These are phyloP conservation scores for Candida berthetii DNA, from an alignment of 805 yeast species.

Conservation along the genomic window DNA sequence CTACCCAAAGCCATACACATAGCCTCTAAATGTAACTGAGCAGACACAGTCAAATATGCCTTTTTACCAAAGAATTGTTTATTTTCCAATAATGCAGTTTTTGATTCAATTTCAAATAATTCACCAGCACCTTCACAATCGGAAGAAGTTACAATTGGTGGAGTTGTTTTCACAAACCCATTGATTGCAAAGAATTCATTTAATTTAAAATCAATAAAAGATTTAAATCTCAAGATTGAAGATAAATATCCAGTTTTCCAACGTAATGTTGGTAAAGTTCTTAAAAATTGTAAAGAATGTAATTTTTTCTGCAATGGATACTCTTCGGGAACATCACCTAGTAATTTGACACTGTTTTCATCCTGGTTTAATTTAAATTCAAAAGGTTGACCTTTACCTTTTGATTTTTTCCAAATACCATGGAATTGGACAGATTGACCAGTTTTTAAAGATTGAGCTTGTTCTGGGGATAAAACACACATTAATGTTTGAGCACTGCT, in stretches of 20 bases:
- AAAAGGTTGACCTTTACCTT: constrained; percentile 44
- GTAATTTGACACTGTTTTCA: constrained; percentile 31
- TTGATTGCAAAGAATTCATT: constrained; percentile 45
- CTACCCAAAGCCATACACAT: constrained; percentile 66
- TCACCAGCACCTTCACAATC: constrained; percentile 99
- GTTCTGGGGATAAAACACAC: constrained; percentile 42
- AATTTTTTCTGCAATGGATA: constrained; percentile 85
- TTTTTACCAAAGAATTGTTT: constrained; percentile 55
- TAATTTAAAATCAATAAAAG: constrained; percentile 51
- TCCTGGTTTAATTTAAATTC: constrained; percentile 39
- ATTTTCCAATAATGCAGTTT: constrained; percentile 13
- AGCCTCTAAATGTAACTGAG: constrained; percentile 87
- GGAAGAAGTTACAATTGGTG: constrained; percentile 82
- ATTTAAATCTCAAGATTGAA: constrained; percentile 66
- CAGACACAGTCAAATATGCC: constrained; percentile 79
- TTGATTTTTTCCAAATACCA: constrained; percentile 39
- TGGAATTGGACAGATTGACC: constrained; percentile 39
- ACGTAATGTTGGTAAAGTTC: constrained; percentile 71
- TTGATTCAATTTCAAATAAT: constrained; percentile 53
- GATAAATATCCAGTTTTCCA: constrained; percentile 66
- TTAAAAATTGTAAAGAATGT: constrained; percentile 57
- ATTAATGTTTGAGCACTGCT: constrained; percentile 47
- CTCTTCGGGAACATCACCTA: constrained; percentile 55
- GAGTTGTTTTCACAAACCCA: constrained; percentile 66
- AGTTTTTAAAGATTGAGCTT: constrained; percentile 26